Conservation (phyloP, 2,329 filamentous ascomycete genomes). For the Fusarium sterilihyphosum region DNA sequence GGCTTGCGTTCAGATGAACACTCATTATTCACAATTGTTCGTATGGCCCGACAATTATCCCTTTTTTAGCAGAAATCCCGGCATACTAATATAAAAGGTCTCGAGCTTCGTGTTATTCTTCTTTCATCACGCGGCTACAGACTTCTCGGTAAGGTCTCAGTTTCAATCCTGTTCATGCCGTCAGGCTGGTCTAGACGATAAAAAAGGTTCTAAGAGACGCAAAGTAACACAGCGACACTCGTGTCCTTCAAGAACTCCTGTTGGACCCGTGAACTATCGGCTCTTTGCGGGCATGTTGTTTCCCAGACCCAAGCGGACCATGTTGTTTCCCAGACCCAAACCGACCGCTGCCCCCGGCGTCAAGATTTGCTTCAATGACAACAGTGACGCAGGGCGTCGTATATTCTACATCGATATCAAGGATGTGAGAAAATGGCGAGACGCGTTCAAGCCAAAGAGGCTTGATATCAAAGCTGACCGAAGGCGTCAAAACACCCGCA, state of each 20-base stretch:
- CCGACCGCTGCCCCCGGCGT: background rate
- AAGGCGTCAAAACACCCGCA: background rate
- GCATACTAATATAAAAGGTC: background rate
- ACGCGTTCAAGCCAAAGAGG: background rate
- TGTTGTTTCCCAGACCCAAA: background rate
- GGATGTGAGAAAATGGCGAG: conserved; percentile 12
- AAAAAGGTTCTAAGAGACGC: background rate
- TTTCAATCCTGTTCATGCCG: background rate
- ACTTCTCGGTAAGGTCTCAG: background rate
- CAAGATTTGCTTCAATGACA: conserved; percentile 3
- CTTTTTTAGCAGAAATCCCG: background rate
- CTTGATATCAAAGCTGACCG: background rate
- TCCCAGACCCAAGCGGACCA: background rate
- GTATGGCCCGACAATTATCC: background rate
- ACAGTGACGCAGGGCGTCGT: background rate
- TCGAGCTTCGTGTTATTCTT: background rate
- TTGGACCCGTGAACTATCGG: too few species aligned
- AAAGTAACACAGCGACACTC: background rate
- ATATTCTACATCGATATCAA: conserved; percentile 13
- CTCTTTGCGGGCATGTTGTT: background rate
- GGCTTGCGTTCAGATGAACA: background rate
- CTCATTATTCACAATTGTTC: background rate
- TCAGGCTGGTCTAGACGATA: background rate
- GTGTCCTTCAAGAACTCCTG: background rate
- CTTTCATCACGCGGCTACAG: background rate